These are phyloP conservation scores for Allantophomopsis cytisporea DNA, from an alignment of 2,329 filamentous ascomycete species.

Conservation along the genomic window DNA sequence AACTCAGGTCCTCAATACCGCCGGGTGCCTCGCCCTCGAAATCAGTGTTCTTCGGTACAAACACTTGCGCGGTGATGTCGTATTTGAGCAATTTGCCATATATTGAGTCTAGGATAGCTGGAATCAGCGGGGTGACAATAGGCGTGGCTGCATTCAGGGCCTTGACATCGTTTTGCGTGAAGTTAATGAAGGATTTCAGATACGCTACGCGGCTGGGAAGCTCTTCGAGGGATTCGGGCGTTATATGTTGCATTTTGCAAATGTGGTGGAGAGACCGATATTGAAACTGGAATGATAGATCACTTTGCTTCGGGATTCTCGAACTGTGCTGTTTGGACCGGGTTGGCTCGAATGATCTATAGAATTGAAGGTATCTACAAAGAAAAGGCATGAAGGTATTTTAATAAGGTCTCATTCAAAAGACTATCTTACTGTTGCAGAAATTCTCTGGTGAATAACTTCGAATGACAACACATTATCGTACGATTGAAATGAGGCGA, in stretches of 20 bases:
- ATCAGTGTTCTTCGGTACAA: conserved; percentile 47
- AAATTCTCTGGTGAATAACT: no score
- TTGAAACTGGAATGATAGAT: no score
- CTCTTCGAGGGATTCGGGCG: conserved; percentile 9
- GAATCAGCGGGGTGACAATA: conserved; percentile 45
- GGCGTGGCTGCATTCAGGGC: conserved; percentile 15
- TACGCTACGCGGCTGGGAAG: conserved; percentile 15
- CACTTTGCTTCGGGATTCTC: no score
- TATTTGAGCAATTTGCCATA: conserved; percentile 71
- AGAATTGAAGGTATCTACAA: no score
- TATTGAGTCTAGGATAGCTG: conserved; percentile 71
- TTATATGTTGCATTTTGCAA: conserved; percentile 16
- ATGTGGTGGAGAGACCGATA: background rate
- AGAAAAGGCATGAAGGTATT: no score
- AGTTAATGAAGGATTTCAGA: conserved; percentile 10
- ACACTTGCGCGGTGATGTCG: conserved; percentile 70
- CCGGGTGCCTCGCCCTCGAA: conserved; percentile 56
- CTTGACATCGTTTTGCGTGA: conserved; percentile 14
- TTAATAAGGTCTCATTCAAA: no score
- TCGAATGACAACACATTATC: no score
- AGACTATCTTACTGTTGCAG: no score
- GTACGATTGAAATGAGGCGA: no score
- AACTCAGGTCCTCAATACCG: conserved; percentile 36
- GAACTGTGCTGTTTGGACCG: no score
- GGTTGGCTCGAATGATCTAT: no score